Percentiles rank a stretch among this genome's conserved stretches.
These are phyloP conservation scores for Septoria petroselini DNA, from an alignment of 2,329 filamentous ascomycete genomes.

Conservation along the genomic window DNA sequence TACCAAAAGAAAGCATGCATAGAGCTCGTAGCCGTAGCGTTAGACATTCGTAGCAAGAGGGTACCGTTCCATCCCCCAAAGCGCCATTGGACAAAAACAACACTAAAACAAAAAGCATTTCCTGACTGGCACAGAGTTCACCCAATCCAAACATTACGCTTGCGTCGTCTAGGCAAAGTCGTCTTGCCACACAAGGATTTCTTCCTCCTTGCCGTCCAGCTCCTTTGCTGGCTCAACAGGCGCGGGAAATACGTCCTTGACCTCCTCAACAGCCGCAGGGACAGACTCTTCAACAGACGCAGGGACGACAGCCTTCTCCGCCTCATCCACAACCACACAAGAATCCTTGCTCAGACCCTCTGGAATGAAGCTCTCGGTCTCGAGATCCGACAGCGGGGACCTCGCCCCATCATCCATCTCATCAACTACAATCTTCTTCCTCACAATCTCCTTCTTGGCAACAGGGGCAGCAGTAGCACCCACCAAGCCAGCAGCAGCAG, in stretches of 20 bases:
- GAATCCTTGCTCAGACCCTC: conserved; percentile 37
- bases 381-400: conserved; percentile 37
- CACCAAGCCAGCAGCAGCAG: conserved; percentile 13
- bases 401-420: conserved; percentile 39
- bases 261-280: conserved; percentile 7
- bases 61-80: not conserved
- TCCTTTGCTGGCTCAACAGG: conserved; percentile 6
- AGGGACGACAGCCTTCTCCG: conserved; percentile 18
- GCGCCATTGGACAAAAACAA: not conserved
- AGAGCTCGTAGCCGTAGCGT: not conserved
- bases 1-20: no score
- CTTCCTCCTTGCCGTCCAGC: conserved; percentile 18
- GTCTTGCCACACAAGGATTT: conserved; percentile 35
- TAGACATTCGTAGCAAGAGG: not conserved
- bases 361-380: conserved; percentile 38
- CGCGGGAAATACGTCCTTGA: conserved; percentile 4
- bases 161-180: not conserved
- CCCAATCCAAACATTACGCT: not conserved
- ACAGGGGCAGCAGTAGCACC: no score
- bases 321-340: conserved; percentile 31
- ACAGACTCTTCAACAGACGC: conserved; percentile 8
- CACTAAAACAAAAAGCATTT: not conserved
- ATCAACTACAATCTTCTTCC: conserved; percentile 32
- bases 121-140: conserved; percentile 1
- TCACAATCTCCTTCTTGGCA: conserved; percentile 32